Conservation (phyloP, 2,329 filamentous ascomycete genomes). For the Nannizziopsis barbatae region DNA sequence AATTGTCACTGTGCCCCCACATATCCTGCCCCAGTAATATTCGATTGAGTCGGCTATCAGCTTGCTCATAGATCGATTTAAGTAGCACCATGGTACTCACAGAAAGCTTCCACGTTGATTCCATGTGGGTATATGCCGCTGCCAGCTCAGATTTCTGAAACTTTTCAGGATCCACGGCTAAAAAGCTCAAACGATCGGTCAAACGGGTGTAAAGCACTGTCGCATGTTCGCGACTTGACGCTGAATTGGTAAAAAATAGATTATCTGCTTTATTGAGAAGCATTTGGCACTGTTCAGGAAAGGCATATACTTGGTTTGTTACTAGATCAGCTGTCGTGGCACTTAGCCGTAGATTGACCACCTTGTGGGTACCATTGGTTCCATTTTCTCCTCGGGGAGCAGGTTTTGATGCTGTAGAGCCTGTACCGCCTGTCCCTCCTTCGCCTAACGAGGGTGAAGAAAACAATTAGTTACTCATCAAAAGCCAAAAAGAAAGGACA, state of each 20-base stretch:
- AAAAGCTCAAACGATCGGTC: neutral
- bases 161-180: neutral
- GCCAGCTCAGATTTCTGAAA: neutral
- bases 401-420: too few species aligned
- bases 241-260: neutral
- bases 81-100: neutral
- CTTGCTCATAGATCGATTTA: neutral
- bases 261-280: slow-evolving; percentile 1
- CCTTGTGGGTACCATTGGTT: neutral
- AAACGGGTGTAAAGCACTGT: neutral
- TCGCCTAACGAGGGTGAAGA: too few species aligned
- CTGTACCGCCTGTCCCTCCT: too few species aligned
- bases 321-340: too few species aligned
- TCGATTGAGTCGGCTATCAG: neutral
- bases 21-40: neutral
- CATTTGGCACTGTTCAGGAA: neutral
- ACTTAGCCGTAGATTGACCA: neutral
- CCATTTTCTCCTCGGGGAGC: neutral
- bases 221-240: neutral
- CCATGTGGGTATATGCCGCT: neutral
- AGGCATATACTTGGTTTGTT: neutral
- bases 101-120: neutral
- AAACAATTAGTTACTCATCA: too few species aligned
- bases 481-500: too few species aligned
- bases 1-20: neutral